These are phyloP conservation scores for Ormosia emarginata DNA, from an alignment of 306 rosid genomes.

Conservation along the genomic window DNA sequence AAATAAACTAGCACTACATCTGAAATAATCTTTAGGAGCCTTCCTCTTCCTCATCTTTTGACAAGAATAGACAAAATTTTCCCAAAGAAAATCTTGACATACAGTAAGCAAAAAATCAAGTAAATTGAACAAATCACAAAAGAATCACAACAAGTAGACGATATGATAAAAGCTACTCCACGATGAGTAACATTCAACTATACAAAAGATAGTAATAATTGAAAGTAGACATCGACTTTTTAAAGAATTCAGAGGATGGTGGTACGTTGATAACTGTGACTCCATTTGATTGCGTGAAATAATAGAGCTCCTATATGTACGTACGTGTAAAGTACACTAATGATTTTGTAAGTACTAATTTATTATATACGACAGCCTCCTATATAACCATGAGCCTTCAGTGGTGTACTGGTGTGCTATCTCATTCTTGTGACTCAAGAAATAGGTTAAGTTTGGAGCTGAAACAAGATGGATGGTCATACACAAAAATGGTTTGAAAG, in stretches of 20 bases:
- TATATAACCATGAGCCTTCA: constrained; percentile 26
- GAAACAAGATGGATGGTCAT: constrained; percentile 32
- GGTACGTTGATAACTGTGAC: constrained; percentile 8
- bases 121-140: constrained; percentile 2
- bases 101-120: neutral
- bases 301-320: constrained; percentile 1
- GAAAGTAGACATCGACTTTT: constrained; percentile 32
- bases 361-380: neutral
- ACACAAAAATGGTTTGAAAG: constrained; percentile 17
- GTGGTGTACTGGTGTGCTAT: neutral
- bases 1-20: neutral
- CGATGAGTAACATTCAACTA: constrained; percentile 39
- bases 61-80: constrained; percentile 5
- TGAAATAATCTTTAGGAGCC: neutral
- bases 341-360: neutral
- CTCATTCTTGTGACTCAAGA: constrained; percentile 37
- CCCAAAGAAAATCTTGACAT: neutral
- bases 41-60: neutral
- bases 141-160: neutral
- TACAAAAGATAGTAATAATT: constrained; percentile 39
- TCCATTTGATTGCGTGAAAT: constrained; percentile 29
- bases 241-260: constrained; percentile 5
- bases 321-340: neutral
- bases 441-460: neutral
- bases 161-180: constrained; percentile 43